Evolutionary conservation across 2,329 filamentous ascomycete genomes (phyloP), one percentile per base, ranked within the genome.

Genomic region (Colletotrichum karsti): DNA sequence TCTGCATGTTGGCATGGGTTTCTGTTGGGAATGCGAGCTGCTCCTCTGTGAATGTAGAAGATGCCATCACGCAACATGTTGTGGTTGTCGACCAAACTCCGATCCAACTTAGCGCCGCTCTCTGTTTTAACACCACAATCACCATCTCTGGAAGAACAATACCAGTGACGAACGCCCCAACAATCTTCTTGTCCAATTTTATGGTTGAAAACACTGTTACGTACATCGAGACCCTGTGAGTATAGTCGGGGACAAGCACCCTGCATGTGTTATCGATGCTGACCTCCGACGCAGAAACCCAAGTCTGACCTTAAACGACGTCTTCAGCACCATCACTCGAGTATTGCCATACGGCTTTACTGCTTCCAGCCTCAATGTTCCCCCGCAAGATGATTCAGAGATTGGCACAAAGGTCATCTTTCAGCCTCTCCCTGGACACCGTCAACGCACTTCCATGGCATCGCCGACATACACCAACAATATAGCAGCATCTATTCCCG

Each of bases 51-150:
- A 15, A 56, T 20, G 53, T 28, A 15, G 9, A 56, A 41, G 53
- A 35, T 7, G 2, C 42, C 13, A 22, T 22, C 35, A 56, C 24
- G 53, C 53, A 56, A 15, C 24, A 42, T 15, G n/a, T 56, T 7
- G 28, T 63, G 5, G 15, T 63, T 3, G 37, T 63, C 3, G 50
- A 63, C 20, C 59, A 39, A 12, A 37, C 53, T 12, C 59, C 59
- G 15, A 28, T 63, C 3, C 59, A 35, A 15, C 20, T 63, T 6
- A 63, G 59, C 7, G 50, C 50, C 7, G 39, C 39, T 7, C 24
- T 63, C 9, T 63, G 59, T 41, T 63, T 50, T 42, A 63, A 63
- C 26, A 63, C 59, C 5, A 63, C 59, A 3, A 44, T 63, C 28
- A 63, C 20, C 22, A 39, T 63, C 24, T 50, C 59, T 12, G 59